A percentile compares a stretch with the other conserved stretches of the same genome.
These are phyloP conservation scores for Boletus rex-veris DNA, from an alignment of 768 basidiomycete genomes.

Conservation along the genomic window DNA sequence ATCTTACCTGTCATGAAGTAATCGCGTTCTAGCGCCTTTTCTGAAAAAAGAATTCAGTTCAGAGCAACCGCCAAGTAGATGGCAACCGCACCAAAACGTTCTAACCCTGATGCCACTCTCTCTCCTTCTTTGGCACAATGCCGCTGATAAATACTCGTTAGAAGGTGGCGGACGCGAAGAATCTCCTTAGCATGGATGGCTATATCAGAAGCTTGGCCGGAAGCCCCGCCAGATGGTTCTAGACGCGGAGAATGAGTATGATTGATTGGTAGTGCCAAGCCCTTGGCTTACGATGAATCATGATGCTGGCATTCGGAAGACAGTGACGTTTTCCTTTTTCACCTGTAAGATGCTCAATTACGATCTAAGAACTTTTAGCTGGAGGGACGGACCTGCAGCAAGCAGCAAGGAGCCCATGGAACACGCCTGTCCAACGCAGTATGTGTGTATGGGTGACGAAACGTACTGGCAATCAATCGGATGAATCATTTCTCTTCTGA, in stretches of 20 bases:
- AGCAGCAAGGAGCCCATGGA: conserved; percentile 95
- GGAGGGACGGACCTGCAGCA: conserved; percentile 56
- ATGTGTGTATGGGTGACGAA: conserved; percentile 92
- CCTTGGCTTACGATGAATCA: conserved; percentile 85
- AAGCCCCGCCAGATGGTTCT: conserved; percentile 97
- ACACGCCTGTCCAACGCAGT: conserved; percentile 92
- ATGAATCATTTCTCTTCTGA: conserved; percentile 23
- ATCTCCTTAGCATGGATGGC: conserved; percentile 98
- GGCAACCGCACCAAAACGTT: conserved; percentile 68
- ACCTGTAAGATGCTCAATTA: conserved; percentile 37
- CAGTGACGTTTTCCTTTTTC: conserved; percentile 89
- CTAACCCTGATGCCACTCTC: conserved; percentile 55
- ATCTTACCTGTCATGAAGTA: conserved; percentile 87
- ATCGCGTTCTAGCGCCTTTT: conserved; percentile 87
- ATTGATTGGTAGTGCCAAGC: not conserved
- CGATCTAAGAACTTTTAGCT: conserved; percentile 6
- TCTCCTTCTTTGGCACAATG: conserved; percentile 77
- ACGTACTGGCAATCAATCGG: conserved; percentile 60
- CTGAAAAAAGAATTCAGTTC: conserved; percentile 38
- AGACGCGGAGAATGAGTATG: conserved; percentile 14
- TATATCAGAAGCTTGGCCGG: conserved; percentile 94
- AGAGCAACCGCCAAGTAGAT: conserved; percentile 21
- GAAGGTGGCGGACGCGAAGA: conserved; percentile 74
- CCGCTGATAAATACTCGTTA: conserved; percentile 86
- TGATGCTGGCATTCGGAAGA: conserved; percentile 91